Base-by-base conservation (phyloP, 2,329 filamentous ascomycete species). In the Plenodomus tracheiphilus region DNA sequence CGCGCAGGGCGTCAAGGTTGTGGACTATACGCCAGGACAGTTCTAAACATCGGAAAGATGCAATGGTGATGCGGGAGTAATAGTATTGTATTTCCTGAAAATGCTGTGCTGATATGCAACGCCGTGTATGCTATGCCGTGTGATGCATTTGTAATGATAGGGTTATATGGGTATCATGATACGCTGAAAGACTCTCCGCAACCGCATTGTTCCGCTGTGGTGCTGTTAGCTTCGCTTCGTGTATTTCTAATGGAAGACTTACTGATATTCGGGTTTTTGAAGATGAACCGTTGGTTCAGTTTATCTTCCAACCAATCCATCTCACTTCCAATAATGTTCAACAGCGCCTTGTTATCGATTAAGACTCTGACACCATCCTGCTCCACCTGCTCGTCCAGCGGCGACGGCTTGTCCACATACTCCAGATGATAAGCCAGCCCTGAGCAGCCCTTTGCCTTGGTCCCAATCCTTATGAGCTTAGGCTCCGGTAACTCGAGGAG, bases 221-320 rank as follows among this genome's bases (percentile, higher is more conserved):
- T 22, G 3, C 37, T 43, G 56, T 73, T 63, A 71, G 67, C 46
- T 17, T 32, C 15, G 28, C 9, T 43, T 11, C 18, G 4, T 37
- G 11, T 15, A 15, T 32, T 11, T 32, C 4, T 7, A 16, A 9
- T 16, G 4, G 9, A 2, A 16, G 20, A 86, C 92, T 84, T 78
- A 96, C 92, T 99, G 70, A 97, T 97, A 68, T 99, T 99, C 2
- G 94, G 94, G 72, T 99, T 99, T 70, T 85, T 87, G 76, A 99
- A 99, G 42, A 96, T 86, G 73, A 99, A 99, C 58, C 89, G 82
- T 74, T 92, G 84, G 71, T 88, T 96, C 57, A 99, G 77, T 77
- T 96, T 96, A 65, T 97, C 94, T 75, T 97, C 92, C 10, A 93
- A 81, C 92, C 93, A 99, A 69, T 99, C 94, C 94, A 99, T 99